A percentile compares a stretch with the other conserved stretches of the same genome.
These are phyloP conservation scores for Saccharomyces eubayanus DNA, from an alignment of 805 yeast genomes.

Conservation along the genomic window DNA sequence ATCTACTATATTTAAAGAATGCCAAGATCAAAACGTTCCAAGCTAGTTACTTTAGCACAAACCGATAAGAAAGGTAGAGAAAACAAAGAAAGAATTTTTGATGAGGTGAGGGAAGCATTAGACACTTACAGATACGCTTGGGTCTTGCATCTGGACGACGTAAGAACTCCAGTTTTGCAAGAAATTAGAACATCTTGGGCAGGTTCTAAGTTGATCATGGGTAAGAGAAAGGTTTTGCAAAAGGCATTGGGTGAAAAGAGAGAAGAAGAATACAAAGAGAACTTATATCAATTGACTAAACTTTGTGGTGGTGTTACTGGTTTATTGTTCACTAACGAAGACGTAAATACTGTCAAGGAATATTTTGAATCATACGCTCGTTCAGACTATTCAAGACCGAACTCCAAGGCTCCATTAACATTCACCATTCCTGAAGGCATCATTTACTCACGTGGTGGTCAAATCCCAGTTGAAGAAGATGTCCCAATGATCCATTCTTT, in stretches of 20 bases:
- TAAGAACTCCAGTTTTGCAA: slow-evolving; percentile 91
- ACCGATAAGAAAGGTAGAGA: slow-evolving; percentile 94
- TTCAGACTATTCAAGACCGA: slow-evolving; percentile 85
- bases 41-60: slow-evolving; percentile 89
- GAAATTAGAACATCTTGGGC: slow-evolving; percentile 88
- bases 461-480: slow-evolving; percentile 80
- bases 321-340: slow-evolving; percentile 79
- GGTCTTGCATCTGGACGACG: slow-evolving; percentile 82
- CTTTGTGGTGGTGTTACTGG: slow-evolving; percentile 75
- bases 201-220: slow-evolving; percentile 82
- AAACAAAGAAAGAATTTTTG: slow-evolving; percentile 83
- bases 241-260: slow-evolving; percentile 84
- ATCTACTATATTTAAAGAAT: slow-evolving; percentile 33
- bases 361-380: slow-evolving; percentile 73
- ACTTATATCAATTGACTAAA: slow-evolving; percentile 60
- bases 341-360: slow-evolving; percentile 79
- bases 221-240: slow-evolving; percentile 86
- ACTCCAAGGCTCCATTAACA: slow-evolving; percentile 71
- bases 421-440: slow-evolving; percentile 86
- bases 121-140: slow-evolving; percentile 73
- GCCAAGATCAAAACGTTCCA: slow-evolving; percentile 97
- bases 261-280: slow-evolving; percentile 85
- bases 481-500: slow-evolving; percentile 94
- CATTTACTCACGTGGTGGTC: slow-evolving; percentile 93
- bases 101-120: slow-evolving; percentile 75